A percentile compares a stretch with the other conserved stretches of the same genome.
These are phyloP conservation scores for Calonectria hawksworthii DNA, from an alignment of 2,329 filamentous ascomycete genomes.

Conservation along the genomic window DNA sequence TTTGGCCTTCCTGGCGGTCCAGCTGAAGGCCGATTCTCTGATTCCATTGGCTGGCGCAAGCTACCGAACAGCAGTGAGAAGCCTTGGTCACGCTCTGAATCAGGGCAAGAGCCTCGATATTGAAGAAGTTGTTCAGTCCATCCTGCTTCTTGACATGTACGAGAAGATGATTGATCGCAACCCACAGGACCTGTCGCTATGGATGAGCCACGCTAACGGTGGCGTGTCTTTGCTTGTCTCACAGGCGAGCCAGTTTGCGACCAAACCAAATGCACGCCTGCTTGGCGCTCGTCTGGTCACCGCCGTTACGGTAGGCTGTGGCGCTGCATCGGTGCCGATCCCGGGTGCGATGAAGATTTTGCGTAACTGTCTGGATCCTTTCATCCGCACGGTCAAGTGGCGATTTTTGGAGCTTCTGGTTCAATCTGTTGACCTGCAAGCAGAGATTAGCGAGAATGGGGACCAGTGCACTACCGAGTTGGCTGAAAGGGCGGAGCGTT, in stretches of 20 bases:
- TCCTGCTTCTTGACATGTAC: constrained; percentile 45
- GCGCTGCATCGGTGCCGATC: background rate
- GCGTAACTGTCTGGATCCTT: background rate
- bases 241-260: background rate
- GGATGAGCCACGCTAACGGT: constrained; percentile 41
- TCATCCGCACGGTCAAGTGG: background rate
- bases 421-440: background rate
- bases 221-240: constrained; percentile 37
- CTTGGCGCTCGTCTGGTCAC: background rate
- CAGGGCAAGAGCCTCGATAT: background rate
- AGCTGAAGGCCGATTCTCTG: constrained; percentile 8
- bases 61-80: constrained; percentile 1
- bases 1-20: constrained; percentile 39
- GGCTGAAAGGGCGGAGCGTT: background rate
- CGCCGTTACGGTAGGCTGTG: background rate
- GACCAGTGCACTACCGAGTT: background rate
- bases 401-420: background rate
- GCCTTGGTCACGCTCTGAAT: background rate
- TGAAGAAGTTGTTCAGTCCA: constrained; percentile 40
- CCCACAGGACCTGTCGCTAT: constrained; percentile 12
- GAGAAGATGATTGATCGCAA: constrained; percentile 44
- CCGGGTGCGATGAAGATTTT: background rate
- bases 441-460: background rate
- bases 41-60: constrained; percentile 17
- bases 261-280: background rate